Evolutionary conservation across 768 basidiomycete species (phyloP).

Genomic region (Xerocomellus dryophilus): DNA sequence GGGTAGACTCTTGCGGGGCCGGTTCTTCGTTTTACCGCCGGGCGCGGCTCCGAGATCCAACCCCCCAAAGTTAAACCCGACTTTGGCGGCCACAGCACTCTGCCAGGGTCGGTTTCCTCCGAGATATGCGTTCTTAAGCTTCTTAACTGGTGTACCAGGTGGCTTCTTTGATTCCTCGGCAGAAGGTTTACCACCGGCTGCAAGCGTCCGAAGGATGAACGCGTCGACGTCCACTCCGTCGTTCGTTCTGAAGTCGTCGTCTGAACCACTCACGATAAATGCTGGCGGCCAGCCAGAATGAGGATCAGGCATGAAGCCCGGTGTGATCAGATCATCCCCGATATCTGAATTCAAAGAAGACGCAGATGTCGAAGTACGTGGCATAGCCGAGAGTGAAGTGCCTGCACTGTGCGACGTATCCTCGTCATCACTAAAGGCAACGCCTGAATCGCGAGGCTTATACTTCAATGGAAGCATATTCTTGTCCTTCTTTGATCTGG

Average conservation of each 20-base stretch:
- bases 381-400: conserved; percentile 39
- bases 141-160: conserved; percentile 84
- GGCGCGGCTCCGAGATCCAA: conserved; percentile 37
- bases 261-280: conserved; percentile 38
- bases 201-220: conserved; percentile 70
- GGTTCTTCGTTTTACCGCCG: conserved; percentile 43
- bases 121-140: conserved; percentile 55
- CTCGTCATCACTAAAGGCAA: conserved; percentile 62
- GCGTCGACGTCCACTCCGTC: conserved; percentile 54
- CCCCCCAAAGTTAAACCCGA: conserved; percentile 48
- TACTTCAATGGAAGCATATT: conserved; percentile 60
- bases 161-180: conserved; percentile 51
- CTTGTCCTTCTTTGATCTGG: conserved; percentile 33
- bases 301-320: conserved; percentile 51
- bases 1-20: conserved; percentile 70
- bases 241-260: conserved; percentile 32
- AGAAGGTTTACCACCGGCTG: conserved; percentile 51
- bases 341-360: conserved; percentile 56
- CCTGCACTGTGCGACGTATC: conserved; percentile 21
- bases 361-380: conserved; percentile 59
- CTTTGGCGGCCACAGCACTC: conserved; percentile 71
- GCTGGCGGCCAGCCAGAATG: conserved; percentile 64
- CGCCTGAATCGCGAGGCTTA: conserved; percentile 65
- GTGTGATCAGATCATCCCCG: conserved; percentile 71
- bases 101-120: conserved; percentile 70